phyloP scores from a whole-genome alignment of 768 basidiomycete genomes.

The Ramaria sp. region DNA sequence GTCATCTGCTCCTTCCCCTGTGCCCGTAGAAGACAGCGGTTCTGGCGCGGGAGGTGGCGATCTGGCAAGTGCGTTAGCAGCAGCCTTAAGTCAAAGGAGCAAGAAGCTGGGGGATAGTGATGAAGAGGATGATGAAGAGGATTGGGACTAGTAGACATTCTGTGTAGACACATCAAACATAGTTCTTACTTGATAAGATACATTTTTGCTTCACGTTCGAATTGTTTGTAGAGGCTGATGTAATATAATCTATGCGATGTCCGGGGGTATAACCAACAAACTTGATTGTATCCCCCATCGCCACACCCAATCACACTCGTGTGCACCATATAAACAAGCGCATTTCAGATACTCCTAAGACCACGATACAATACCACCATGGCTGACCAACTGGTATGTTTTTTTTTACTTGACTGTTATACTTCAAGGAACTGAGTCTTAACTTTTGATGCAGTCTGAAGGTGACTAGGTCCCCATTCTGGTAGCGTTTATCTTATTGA shows the following conservation, averaged over 20 bases:
- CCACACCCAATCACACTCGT: background rate
- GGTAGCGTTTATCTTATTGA: background rate
- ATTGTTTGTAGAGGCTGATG: background rate
- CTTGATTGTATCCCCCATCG: background rate
- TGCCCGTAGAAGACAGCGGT: slow-evolving; percentile 22
- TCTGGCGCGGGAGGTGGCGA: slow-evolving; percentile 46
- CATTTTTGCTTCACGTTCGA: background rate
- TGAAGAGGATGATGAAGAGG: slow-evolving; percentile 67
- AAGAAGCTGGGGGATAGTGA: slow-evolving; percentile 84
- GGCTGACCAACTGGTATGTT: slow-evolving; percentile 46
- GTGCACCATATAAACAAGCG: background rate
- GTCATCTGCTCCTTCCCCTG: slow-evolving; percentile 20
- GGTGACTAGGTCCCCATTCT: slow-evolving; percentile 9
- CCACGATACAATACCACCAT: slow-evolving; percentile 19
- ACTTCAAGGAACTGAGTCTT: slow-evolving; percentile 44
- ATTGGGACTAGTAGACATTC: slow-evolving; percentile 31
- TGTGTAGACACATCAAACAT: background rate
- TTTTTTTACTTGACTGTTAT: background rate
- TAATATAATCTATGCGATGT: background rate
- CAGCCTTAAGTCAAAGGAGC: slow-evolving; percentile 71
- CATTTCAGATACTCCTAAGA: slow-evolving; percentile 2
- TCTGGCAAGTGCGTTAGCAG: slow-evolving; percentile 74
- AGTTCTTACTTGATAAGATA: background rate
- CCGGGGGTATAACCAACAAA: background rate
- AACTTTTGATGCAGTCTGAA: slow-evolving; percentile 10